Conservation (phyloP, 2,329 filamentous ascomycete species). For the Mycogone perniciosa region DNA sequence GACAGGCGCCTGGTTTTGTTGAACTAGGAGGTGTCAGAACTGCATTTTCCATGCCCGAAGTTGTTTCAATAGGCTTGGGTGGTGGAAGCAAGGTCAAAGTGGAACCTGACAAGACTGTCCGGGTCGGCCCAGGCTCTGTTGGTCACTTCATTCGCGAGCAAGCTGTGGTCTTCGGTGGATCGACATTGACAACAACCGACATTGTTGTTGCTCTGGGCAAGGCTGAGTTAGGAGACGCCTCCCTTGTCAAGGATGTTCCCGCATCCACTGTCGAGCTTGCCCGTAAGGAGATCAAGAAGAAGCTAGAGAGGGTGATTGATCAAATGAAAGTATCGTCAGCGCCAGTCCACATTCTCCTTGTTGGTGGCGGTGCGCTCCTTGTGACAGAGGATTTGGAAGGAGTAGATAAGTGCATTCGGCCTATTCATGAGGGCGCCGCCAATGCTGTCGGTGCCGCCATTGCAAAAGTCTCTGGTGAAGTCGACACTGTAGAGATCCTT, state of each 20-base stretch:
- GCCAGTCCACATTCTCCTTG: conserved; percentile 46
- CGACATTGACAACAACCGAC: conserved; percentile 47
- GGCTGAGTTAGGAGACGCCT: conserved; percentile 24
- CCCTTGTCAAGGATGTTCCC: conserved; percentile 23
- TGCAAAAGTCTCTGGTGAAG: conserved; percentile 45
- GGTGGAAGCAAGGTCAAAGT: conserved; percentile 38
- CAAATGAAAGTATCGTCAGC: conserved; percentile 50
- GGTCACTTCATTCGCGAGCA: conserved; percentile 44
- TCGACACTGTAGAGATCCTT: conserved; percentile 46
- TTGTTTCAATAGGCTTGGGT: conserved; percentile 50
- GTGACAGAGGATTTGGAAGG: conserved; percentile 42
- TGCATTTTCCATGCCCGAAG: conserved; percentile 52
- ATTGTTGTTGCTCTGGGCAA: conserved; percentile 37
- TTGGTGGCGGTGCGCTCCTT: conserved; percentile 51
- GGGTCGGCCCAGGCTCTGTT: conserved; percentile 52
- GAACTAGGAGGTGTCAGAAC: conserved; percentile 53
- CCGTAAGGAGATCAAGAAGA: conserved; percentile 33
- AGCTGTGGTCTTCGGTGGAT: conserved; percentile 47
- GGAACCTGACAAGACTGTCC: conserved; percentile 23
- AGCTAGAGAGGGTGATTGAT: conserved; percentile 48
- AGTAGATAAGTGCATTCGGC: conserved; percentile 44
- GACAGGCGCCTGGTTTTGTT: conserved; percentile 52
- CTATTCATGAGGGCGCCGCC: conserved; percentile 47
- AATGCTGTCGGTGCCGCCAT: conserved; percentile 57
- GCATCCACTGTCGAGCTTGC: conserved; percentile 17